phyloP scores from a whole-genome alignment of 1,139 yeast genomes.

The Geotrichum klebahnii region DNA sequence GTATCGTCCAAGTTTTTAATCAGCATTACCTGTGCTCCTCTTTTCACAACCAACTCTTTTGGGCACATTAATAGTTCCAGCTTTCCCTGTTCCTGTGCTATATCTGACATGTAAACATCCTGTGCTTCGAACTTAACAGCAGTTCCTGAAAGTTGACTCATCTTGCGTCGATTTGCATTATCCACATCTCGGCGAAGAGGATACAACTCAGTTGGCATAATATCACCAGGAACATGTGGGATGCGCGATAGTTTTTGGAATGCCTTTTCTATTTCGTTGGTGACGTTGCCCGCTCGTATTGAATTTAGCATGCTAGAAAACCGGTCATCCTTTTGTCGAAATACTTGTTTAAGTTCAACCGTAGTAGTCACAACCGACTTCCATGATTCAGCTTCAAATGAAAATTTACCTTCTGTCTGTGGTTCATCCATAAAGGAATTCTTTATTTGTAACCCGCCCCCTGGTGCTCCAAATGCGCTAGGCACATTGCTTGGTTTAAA shows the following conservation, averaged over 20 bases:
- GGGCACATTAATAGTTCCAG: conserved; percentile 64
- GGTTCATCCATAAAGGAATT: conserved; percentile 36
- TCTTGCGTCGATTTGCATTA: conserved; percentile 58
- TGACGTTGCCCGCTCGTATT: conserved; percentile 70
- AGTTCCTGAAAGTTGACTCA: conserved; percentile 51
- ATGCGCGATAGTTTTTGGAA: conserved; percentile 58
- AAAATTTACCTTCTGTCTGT: conserved; percentile 48
- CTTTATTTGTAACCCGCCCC: conserved; percentile 8
- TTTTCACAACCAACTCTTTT: conserved; percentile 55
- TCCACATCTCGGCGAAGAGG: conserved; percentile 86
- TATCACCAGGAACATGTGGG: conserved; percentile 57
- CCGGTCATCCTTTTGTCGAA: conserved; percentile 81
- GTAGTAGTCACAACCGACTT: conserved; percentile 57
- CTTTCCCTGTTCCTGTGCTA: conserved; percentile 20
- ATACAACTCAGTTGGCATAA: conserved; percentile 80
- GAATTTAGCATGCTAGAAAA: conserved; percentile 86
- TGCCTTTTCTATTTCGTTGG: conserved; percentile 50
- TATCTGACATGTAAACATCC: conserved; percentile 58
- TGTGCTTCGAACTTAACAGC: conserved; percentile 49
- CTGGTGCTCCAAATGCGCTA: conserved; percentile 1
- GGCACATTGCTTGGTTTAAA: conserved; percentile 11
- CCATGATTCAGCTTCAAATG: conserved; percentile 82
- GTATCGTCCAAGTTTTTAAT: conserved; percentile 83
- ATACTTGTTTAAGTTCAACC: conserved; percentile 71
- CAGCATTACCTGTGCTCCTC: conserved; percentile 94